Percentiles rank a stretch among this genome's conserved stretches.
Evolutionary conservation across 208 protist genomes (phyloP).

Genomic region (Borovskyia barvae): DNA sequence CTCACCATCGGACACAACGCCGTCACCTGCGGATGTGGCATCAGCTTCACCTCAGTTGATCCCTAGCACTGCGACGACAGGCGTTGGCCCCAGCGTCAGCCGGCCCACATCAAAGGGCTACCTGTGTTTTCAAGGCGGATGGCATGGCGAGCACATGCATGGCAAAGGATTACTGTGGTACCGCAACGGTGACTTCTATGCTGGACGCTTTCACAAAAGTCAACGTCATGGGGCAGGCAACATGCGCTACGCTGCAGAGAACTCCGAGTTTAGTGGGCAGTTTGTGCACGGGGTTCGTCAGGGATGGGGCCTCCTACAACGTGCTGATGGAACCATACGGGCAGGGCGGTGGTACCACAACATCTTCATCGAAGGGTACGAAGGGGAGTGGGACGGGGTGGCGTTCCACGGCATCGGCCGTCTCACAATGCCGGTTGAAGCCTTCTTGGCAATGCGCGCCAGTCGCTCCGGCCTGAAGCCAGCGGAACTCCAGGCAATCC

Average conservation of each 20-base stretch:
- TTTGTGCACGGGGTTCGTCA: constrained; percentile 63
- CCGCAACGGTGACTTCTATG: constrained; percentile 79
- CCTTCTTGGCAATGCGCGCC: constrained; percentile 29
- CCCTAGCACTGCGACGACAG: too few species aligned
- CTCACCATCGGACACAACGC: not conserved
- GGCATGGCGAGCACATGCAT: constrained; percentile 79
- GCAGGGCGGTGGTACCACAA: constrained; percentile 63
- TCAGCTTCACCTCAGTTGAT: constrained; percentile 1
- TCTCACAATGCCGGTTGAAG: constrained; percentile 42
- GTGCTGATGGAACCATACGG: constrained; percentile 48
- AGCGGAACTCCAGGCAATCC: constrained; percentile 11
- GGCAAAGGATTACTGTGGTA: constrained; percentile 83
- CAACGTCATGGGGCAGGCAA: constrained; percentile 73
- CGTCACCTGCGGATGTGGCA: not conserved
- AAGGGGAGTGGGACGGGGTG: constrained; percentile 81
- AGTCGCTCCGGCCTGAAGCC: constrained; percentile 19
- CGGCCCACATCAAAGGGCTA: not conserved
- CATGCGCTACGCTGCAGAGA: constrained; percentile 58
- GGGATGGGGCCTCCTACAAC: constrained; percentile 66
- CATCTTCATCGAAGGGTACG: constrained; percentile 78
- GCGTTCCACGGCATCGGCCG: constrained; percentile 71
- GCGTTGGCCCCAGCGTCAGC: not conserved
- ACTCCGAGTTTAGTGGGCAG: constrained; percentile 73
- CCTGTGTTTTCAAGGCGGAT: constrained; percentile 87
- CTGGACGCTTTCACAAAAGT: constrained; percentile 62